Evolutionary conservation across 2,329 filamentous ascomycete species (phyloP), one percentile per base, ranked within the genome.

Genomic region (Grosmannia serpens): DNA sequence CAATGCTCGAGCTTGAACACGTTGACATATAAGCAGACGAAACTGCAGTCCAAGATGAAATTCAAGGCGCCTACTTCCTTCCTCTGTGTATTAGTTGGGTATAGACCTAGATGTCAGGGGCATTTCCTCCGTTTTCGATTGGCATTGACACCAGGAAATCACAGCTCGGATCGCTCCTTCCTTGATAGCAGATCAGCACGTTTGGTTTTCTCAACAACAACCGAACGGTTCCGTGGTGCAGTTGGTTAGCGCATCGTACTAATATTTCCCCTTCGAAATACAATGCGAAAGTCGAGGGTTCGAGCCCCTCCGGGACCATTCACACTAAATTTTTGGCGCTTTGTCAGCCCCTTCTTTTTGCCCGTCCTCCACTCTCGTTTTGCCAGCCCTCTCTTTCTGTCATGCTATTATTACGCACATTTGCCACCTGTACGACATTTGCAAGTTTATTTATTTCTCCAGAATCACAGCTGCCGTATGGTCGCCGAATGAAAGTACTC

Each of bases 231-330:
- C 62, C 62, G 62, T 63, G 62, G 62, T 63, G 62, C 62, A 63
- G 62, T 63, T 63, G 62, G 62, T 63, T 63, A 63, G 62, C 62
- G 62, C 62, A 63, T 63, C 62, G 62, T 63, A 63, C 62, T 63
- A 63, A 63, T 63, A 63, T 63, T 59, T 57, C 24, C 20, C 41
- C 29, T 44, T 6, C 20, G 24, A 38, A 59, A 60, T 61, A 55
- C 53, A 62, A 63, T 63, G 62, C 62, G 62, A 63, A 63, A 63
- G 62, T 63, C 62, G 62, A 63, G 62, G 60, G 62, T 63, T 63
- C 62, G 62, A 63, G 60, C 62, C 62, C 60, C 60, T 62, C 62
- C 60, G 62, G 62, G 62, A 63, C 62, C 62, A 63, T 58, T 41
- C 31, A 51, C 27, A 58, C 50, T 35, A 13, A 27, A 35, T 53